These are phyloP conservation scores for Malania oleifera DNA, from an alignment of 164 flowering plant genomes.

Conservation along the genomic window DNA sequence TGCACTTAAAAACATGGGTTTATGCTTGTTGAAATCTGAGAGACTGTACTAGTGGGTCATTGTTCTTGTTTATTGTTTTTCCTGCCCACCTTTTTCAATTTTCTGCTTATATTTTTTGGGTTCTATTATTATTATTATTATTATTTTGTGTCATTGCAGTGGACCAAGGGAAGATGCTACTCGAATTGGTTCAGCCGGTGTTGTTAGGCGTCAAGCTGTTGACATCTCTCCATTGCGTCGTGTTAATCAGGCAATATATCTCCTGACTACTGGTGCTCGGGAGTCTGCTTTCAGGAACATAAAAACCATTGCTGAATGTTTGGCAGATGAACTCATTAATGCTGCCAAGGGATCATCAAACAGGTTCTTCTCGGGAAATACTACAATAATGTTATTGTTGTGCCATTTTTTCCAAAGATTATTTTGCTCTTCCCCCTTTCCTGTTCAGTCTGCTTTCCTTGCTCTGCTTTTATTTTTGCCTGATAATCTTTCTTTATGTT, in stretches of 20 bases:
- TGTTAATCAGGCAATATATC: conserved; percentile 46
- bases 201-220: conserved; percentile 42
- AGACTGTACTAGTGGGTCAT: too few relatives aligned
- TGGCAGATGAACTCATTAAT: conserved; percentile 44
- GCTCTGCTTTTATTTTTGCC: not conserved
- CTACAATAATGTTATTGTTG: not conserved
- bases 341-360: conserved; percentile 49
- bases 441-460: not conserved
- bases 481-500: not conserved
- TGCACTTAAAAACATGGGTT: too few relatives aligned
- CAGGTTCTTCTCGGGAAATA: conserved; percentile 20
- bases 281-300: conserved; percentile 41
- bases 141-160: conserved; percentile 7
- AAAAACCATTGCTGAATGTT: conserved; percentile 40
- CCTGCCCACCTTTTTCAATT: too few relatives aligned
- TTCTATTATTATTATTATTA: not conserved
- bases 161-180: conserved; percentile 50
- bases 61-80: too few relatives aligned
- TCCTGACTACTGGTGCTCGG: conserved; percentile 42
- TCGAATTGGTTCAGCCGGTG: conserved; percentile 46
- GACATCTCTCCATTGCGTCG: conserved; percentile 42
- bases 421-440: not conserved
- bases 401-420: too few relatives aligned
- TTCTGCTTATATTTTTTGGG: too few relatives aligned
- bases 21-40: too few relatives aligned